Evolutionary conservation across 1,284 basidiomycete genomes (phyloP).

Genomic region (Lentinula novae-zelandiae): DNA sequence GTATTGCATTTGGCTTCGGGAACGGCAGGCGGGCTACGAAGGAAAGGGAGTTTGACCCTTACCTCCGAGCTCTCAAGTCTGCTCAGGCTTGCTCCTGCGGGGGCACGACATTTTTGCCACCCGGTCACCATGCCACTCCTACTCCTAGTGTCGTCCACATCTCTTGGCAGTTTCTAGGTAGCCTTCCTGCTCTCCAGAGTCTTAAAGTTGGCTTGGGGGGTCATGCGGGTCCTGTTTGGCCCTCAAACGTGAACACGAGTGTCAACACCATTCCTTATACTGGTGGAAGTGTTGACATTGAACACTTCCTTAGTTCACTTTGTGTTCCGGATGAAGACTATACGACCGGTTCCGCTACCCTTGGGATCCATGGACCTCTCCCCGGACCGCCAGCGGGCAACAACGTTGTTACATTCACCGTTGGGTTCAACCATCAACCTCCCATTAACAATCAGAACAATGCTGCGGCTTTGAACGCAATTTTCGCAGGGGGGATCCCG

Average conservation of each 20-base stretch:
- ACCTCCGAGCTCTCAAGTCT: slow-evolving; percentile 27
- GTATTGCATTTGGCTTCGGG: slow-evolving; percentile 51
- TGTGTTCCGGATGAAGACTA: slow-evolving; percentile 53
- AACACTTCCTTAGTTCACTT: slow-evolving; percentile 53
- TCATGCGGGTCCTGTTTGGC: not conserved
- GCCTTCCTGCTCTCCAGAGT: slow-evolving; percentile 45
- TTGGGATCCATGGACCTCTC: not conserved
- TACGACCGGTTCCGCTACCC: slow-evolving; percentile 12
- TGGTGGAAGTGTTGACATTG: slow-evolving; percentile 42
- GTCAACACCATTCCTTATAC: not conserved
- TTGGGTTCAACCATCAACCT: not conserved
- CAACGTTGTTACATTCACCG: not conserved
- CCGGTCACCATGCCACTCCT: slow-evolving; percentile 12
- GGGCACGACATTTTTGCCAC: not conserved
- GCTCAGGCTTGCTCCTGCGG: not conserved
- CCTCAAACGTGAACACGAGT: not conserved
- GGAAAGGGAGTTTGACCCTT: not conserved
- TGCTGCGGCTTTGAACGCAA: not conserved
- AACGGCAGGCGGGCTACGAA: slow-evolving; percentile 11
- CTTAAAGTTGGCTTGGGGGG: slow-evolving; percentile 45
- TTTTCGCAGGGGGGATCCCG: not conserved
- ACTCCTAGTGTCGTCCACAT: slow-evolving; percentile 34
- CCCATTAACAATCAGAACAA: not conserved
- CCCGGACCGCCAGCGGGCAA: not conserved
- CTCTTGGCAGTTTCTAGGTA: slow-evolving; percentile 46